Conservation (phyloP, 345 rosid genomes). For the Populus nigra region DNA sequence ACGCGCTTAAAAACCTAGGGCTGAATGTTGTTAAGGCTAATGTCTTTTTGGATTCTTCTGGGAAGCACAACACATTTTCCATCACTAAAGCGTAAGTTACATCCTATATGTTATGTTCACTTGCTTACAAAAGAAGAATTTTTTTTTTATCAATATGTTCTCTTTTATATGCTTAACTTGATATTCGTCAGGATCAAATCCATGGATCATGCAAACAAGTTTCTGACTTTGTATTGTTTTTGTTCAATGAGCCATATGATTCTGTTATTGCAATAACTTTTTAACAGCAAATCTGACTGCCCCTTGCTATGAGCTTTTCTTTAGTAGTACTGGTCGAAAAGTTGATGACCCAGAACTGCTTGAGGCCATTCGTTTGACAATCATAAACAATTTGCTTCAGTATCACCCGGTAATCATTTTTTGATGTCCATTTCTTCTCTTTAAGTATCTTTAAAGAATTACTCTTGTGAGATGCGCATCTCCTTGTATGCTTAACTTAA, state of each 20-base stretch:
- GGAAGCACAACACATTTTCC: slow-evolving; percentile 85
- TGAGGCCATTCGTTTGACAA: slow-evolving; percentile 93
- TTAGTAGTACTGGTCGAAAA: slow-evolving; percentile 89
- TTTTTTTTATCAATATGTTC: background rate
- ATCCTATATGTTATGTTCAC: background rate
- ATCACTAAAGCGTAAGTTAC: slow-evolving; percentile 79
- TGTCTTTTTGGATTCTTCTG: slow-evolving; percentile 88
- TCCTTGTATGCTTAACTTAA: slow-evolving; percentile 7
- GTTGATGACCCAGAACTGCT: slow-evolving; percentile 93
- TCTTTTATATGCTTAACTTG: no score
- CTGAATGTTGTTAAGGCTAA: slow-evolving; percentile 90
- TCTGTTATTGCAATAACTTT: slow-evolving; percentile 2
- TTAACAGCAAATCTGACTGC: slow-evolving; percentile 3
- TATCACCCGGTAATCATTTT: slow-evolving; percentile 76
- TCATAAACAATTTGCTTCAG: slow-evolving; percentile 81
- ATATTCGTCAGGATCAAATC: no score
- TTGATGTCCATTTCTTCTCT: slow-evolving; percentile 10
- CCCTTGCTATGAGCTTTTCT: slow-evolving; percentile 17
- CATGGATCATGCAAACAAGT: background rate
- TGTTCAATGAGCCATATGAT: background rate
- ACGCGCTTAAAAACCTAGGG: slow-evolving; percentile 85
- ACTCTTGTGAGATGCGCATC: background rate
- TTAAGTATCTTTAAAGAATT: slow-evolving; percentile 1
- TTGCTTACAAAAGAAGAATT: background rate
- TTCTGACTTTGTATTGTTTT: background rate